phyloP scores from a whole-genome alignment of 441 rosid species.

The Adansonia gregorii region DNA sequence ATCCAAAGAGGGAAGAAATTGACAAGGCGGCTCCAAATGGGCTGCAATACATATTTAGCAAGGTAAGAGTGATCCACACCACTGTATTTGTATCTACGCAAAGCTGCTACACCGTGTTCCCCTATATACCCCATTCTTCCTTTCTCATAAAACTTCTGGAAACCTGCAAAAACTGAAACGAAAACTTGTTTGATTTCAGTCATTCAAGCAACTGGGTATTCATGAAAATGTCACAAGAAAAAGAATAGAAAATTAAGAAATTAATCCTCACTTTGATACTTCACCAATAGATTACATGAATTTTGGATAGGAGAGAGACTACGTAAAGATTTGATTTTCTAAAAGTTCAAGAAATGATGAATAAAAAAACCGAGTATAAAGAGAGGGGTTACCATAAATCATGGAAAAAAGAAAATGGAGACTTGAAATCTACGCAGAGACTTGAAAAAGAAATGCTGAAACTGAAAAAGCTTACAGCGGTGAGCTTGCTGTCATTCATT shows the following conservation, averaged over 20 bases:
- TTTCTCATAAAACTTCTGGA: background rate
- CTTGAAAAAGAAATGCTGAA: background rate
- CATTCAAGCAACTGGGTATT: background rate
- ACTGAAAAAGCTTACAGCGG: background rate
- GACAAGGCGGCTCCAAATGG: slow-evolving; percentile 86
- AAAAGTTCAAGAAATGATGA: background rate
- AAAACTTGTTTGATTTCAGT: background rate
- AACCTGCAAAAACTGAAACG: slow-evolving; percentile 31
- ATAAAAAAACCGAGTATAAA: background rate
- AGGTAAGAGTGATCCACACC: slow-evolving; percentile 86
- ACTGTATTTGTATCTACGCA: slow-evolving; percentile 87
- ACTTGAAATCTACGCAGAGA: background rate
- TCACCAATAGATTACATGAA: background rate
- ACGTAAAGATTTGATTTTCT: background rate
- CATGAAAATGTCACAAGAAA: background rate
- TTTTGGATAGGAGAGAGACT: background rate
- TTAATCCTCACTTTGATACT: background rate
- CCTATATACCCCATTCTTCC: slow-evolving; percentile 86
- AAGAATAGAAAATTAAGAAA: background rate
- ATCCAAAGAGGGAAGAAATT: slow-evolving; percentile 95
- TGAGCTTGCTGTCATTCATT: background rate
- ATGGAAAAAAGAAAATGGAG: background rate
- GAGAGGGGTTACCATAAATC: background rate
- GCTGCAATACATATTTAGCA: slow-evolving; percentile 90
- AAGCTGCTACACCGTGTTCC: slow-evolving; percentile 80